Evolutionary conservation across 768 basidiomycete genomes (phyloP).

Genomic region (Pisolithus tinctorius): DNA sequence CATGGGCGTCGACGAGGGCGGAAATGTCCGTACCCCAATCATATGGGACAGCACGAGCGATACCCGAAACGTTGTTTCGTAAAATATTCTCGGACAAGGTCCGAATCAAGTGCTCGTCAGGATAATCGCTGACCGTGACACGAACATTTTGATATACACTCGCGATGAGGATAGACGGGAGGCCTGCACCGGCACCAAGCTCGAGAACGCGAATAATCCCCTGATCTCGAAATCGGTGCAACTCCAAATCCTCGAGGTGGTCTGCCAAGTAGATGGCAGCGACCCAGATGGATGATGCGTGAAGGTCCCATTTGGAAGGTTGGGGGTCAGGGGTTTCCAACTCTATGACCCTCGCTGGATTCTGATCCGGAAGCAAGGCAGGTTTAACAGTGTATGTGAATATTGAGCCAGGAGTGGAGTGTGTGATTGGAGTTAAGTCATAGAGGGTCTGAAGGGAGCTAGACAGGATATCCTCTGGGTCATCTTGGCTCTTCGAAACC

Average conservation of each 20-base stretch:
- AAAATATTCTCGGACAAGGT: constrained; percentile 52
- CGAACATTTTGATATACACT: constrained; percentile 32
- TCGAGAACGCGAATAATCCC: constrained; percentile 46
- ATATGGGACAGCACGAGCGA: constrained; percentile 50
- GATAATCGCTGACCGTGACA: constrained; percentile 65
- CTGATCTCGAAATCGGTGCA: constrained; percentile 24
- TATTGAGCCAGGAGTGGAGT: constrained; percentile 46
- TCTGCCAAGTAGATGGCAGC: constrained; percentile 63
- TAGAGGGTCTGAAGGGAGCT: constrained; percentile 59
- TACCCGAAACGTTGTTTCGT: constrained; percentile 39
- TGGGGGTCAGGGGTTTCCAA: constrained; percentile 59
- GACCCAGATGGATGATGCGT: constrained; percentile 73
- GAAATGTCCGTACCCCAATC: constrained; percentile 55
- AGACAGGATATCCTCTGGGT: constrained; percentile 65
- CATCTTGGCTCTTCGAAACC: constrained; percentile 9
- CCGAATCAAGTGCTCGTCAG: constrained; percentile 53
- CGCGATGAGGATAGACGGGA: constrained; percentile 65
- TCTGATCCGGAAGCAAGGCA: constrained; percentile 10
- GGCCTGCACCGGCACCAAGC: constrained; percentile 67
- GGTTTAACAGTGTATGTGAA: constrained; percentile 38
- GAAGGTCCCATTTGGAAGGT: constrained; percentile 65
- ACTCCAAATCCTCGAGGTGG: constrained; percentile 43
- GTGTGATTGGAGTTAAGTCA: constrained; percentile 52
- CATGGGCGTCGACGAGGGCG: constrained; percentile 7
- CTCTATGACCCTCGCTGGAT: constrained; percentile 26